Evolutionary conservation across 2,329 filamentous ascomycete genomes (phyloP).

Genomic region (Penicillium sp.): DNA sequence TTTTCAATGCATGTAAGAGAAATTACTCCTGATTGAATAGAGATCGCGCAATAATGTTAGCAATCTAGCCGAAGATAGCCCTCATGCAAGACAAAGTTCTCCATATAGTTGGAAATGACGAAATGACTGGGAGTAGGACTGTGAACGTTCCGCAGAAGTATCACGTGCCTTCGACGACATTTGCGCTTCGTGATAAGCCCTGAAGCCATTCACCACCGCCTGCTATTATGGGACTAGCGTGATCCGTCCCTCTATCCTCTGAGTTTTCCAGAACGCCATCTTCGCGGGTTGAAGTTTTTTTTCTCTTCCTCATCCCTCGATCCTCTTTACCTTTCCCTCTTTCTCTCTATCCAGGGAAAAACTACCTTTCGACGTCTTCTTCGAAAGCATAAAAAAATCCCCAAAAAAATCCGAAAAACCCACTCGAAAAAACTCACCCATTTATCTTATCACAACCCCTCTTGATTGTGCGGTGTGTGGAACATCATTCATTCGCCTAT

Average conservation of each 20-base stretch:
- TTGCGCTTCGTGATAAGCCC: slow-evolving; percentile 9
- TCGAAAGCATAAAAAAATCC: slow-evolving; percentile 28
- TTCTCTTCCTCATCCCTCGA: slow-evolving; percentile 20
- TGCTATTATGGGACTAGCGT: slow-evolving; percentile 21
- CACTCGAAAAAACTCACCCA: slow-evolving; percentile 27
- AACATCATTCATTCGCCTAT: slow-evolving; percentile 23
- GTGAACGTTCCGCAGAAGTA: no score
- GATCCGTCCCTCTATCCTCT: slow-evolving; percentile 19
- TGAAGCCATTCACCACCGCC: slow-evolving; percentile 12
- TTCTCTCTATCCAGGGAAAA: slow-evolving; percentile 19
- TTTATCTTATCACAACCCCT: slow-evolving; percentile 24
- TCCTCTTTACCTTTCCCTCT: slow-evolving; percentile 19
- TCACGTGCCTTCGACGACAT: background rate
- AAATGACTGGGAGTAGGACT: no score
- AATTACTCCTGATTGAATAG: no score
- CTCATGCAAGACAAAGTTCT: no score
- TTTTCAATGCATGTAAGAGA: no score
- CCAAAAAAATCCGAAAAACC: slow-evolving; percentile 39
- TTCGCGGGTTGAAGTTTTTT: slow-evolving; percentile 22
- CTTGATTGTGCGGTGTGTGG: slow-evolving; percentile 31
- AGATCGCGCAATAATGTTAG: no score
- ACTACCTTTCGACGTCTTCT: slow-evolving; percentile 28
- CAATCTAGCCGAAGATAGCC: no score
- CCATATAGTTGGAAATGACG: no score
- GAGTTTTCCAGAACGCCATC: slow-evolving; percentile 30